Percentiles rank a stretch among this genome's conserved stretches.
Conservation (phyloP, 208 protist genomes). For the Tetramitus jugosus region DNA sequence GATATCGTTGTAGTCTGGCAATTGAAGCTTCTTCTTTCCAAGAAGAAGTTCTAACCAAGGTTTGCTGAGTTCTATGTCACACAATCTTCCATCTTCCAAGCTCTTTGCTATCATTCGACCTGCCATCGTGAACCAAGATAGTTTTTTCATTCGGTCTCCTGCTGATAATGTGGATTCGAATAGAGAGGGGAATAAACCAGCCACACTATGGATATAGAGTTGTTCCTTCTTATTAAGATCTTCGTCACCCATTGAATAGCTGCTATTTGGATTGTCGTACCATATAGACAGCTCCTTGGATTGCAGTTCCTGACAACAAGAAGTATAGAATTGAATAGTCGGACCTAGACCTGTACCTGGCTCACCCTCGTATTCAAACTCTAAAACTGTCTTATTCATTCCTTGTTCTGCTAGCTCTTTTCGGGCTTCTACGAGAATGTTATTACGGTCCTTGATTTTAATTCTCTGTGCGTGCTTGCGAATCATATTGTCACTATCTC, state of each 20-base stretch:
- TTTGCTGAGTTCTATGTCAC: neutral
- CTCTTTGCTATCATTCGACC: neutral
- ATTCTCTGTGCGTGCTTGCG: no score
- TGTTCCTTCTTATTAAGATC: no score
- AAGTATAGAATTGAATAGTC: conserved; percentile 74
- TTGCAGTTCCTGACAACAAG: conserved; percentile 55
- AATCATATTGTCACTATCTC: no score
- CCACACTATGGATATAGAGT: no score
- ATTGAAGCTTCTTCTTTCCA: neutral
- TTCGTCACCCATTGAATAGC: neutral
- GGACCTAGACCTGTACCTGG: conserved; percentile 71
- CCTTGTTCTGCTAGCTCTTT: no score
- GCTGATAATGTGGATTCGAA: neutral
- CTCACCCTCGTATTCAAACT: conserved; percentile 72
- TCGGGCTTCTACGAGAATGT: no score
- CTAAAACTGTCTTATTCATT: conserved; percentile 46
- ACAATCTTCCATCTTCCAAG: neutral
- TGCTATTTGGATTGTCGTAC: conserved; percentile 30
- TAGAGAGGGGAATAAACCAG: no score
- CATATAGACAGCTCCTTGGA: conserved; percentile 47
- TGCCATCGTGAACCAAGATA: neutral
- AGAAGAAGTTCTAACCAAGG: neutral
- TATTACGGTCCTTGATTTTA: no score
- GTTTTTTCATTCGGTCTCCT: neutral
- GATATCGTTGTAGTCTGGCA: neutral